phyloP scores from a whole-genome alignment of 441 rosid genomes.

The Macaranga tanarius region DNA sequence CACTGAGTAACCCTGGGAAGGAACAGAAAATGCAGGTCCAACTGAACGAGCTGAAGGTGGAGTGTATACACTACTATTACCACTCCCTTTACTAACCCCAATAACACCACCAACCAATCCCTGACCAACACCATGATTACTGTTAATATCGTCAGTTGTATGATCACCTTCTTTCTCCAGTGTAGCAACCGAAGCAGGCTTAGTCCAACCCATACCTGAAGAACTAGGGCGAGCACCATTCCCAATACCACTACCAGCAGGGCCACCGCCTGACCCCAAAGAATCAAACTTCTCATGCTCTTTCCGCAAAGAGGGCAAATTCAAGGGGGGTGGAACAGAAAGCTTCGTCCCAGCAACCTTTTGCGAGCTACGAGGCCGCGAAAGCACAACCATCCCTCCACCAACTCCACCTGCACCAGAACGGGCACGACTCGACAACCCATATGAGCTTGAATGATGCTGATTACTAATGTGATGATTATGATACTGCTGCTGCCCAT shows the following conservation, averaged over 20 bases:
- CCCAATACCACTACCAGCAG: slow-evolving; percentile 70
- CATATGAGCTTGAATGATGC: slow-evolving; percentile 41
- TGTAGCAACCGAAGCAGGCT: slow-evolving; percentile 54
- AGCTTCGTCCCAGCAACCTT: slow-evolving; percentile 81
- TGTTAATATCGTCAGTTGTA: not conserved
- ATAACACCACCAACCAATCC: slow-evolving; percentile 37
- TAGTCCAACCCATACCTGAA: slow-evolving; percentile 85
- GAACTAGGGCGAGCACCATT: slow-evolving; percentile 76
- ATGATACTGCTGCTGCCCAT: slow-evolving; percentile 66
- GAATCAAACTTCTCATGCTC: slow-evolving; percentile 88
- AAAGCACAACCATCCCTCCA: slow-evolving; percentile 89
- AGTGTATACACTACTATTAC: slow-evolving; percentile 44
- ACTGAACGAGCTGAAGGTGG: slow-evolving; percentile 51
- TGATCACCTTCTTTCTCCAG: slow-evolving; percentile 60
- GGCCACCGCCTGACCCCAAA: slow-evolving; percentile 54
- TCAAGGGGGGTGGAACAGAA: slow-evolving; percentile 99
- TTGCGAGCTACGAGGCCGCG: slow-evolving; percentile 89
- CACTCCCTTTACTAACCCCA: slow-evolving; percentile 44
- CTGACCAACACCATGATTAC: slow-evolving; percentile 39
- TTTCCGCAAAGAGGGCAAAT: slow-evolving; percentile 84
- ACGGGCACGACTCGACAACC: slow-evolving; percentile 46
- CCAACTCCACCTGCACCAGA: slow-evolving; percentile 52
- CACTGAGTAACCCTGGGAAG: slow-evolving; percentile 29
- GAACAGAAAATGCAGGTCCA: slow-evolving; percentile 36
- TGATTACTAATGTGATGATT: slow-evolving; percentile 32